These are phyloP conservation scores for Triangularia verruculosa DNA, from an alignment of 2,329 filamentous ascomycete species.

Conservation along the genomic window DNA sequence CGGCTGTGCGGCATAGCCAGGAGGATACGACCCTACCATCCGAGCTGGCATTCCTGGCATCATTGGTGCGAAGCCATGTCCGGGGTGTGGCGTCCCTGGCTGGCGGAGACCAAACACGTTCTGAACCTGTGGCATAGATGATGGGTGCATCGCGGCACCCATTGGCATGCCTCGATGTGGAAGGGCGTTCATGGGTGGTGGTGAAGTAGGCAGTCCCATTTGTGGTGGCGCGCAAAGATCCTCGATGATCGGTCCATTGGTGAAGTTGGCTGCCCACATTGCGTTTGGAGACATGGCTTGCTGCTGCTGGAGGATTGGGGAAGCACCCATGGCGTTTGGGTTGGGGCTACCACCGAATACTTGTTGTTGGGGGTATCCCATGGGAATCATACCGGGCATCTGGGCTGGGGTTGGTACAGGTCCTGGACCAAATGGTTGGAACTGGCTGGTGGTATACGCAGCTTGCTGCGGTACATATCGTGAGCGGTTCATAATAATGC, in stretches of 20 bases:
- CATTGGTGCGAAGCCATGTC: not conserved
- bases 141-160: constrained; percentile 11
- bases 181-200: constrained; percentile 14
- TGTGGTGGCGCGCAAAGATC: constrained; percentile 20
- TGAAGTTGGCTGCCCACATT: constrained; percentile 16
- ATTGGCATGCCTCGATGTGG: constrained; percentile 6
- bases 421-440: constrained; percentile 12
- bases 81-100: constrained; percentile 9
- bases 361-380: constrained; percentile 1
- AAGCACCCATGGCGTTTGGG: constrained; percentile 4
- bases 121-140: constrained; percentile 17
- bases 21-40: constrained; percentile 14
- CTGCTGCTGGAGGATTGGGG: constrained; percentile 13
- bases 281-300: constrained; percentile 8
- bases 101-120: constrained; percentile 19
- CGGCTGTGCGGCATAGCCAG: constrained; percentile 4
- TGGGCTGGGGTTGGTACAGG: constrained; percentile 7
- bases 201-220: constrained; percentile 5
- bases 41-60: not conserved
- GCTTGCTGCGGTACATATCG: constrained; percentile 13
- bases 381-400: constrained; percentile 16
- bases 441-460: constrained; percentile 13
- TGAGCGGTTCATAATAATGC: constrained; percentile 20
- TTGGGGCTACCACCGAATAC: constrained; percentile 1
- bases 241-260: constrained; percentile 24